These are phyloP conservation scores for Ceratobasidium sp. DNA, from an alignment of 1,284 basidiomycete genomes.

Conservation along the genomic window DNA sequence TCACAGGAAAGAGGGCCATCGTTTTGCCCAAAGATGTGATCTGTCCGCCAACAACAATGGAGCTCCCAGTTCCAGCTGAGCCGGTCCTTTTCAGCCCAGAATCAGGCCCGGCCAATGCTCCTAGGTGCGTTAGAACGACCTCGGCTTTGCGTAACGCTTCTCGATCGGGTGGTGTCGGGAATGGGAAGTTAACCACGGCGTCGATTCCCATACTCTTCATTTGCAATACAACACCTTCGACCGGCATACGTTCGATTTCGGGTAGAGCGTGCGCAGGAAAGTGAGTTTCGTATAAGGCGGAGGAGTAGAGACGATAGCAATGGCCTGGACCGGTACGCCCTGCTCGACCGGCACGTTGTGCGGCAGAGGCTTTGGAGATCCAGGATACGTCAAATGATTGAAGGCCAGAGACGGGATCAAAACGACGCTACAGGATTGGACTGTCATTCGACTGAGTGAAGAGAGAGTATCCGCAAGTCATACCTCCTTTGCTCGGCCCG, in stretches of 20 bases:
- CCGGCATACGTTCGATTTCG: constrained; percentile 96
- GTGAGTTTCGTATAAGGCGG: constrained; percentile 90
- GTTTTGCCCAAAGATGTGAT: constrained; percentile 91
- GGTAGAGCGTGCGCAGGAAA: constrained; percentile 90
- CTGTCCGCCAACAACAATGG: constrained; percentile 63
- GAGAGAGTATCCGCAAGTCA: constrained; percentile 46
- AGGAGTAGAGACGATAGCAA: constrained; percentile 82
- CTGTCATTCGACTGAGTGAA: constrained; percentile 38
- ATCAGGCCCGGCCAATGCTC: constrained; percentile 73
- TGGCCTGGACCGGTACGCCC: constrained; percentile 85
- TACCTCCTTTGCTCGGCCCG: constrained; percentile 88
- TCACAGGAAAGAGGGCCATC: constrained; percentile 95
- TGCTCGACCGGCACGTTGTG: constrained; percentile 80
- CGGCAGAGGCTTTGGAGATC: constrained; percentile 82
- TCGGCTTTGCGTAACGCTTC: constrained; percentile 85
- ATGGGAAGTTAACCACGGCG: constrained; percentile 96
- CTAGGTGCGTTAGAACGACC: constrained; percentile 82
- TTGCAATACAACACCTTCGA: constrained; percentile 96
- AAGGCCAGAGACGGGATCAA: constrained; percentile 72
- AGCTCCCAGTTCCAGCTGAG: constrained; percentile 50
- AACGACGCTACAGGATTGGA: constrained; percentile 62
- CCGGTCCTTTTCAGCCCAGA: constrained; percentile 55
- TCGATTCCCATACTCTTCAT: constrained; percentile 99
- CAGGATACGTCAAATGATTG: constrained; percentile 81
- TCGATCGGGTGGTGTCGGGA: constrained; percentile 96